Evolutionary conservation across 257 asterid species (phyloP).

Genomic region (Ilex aquifolium): DNA sequence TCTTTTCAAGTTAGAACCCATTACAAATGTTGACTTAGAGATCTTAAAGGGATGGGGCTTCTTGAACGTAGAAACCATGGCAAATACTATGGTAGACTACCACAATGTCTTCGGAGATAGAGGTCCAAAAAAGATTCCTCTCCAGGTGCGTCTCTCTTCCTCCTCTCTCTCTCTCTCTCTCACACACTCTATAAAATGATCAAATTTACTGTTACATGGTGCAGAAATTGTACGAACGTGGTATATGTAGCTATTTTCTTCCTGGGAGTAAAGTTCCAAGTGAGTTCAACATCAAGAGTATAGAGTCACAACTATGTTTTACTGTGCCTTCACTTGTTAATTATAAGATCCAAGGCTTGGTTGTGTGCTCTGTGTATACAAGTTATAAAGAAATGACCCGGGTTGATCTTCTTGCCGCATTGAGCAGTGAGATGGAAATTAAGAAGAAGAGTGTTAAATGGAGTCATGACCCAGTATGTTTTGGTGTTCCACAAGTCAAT

Average conservation of each 20-base stretch:
- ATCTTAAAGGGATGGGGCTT: constrained; percentile 1
- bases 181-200: too few relatives aligned
- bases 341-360: too few relatives aligned
- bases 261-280: neutral
- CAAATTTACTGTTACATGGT: too few relatives aligned
- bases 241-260: neutral
- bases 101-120: neutral
- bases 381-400: too few relatives aligned
- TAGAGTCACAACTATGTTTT: neutral
- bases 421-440: too few relatives aligned
- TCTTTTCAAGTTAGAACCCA: constrained; percentile 9
- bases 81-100: constrained; percentile 1
- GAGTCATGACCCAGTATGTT: too few relatives aligned
- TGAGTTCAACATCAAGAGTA: neutral
- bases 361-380: too few relatives aligned
- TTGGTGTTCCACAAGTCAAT: too few relatives aligned
- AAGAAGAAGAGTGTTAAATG: too few relatives aligned
- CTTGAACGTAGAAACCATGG: neutral
- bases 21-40: constrained; percentile 2
- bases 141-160: constrained; percentile 2
- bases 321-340: too few relatives aligned
- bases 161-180: too few relatives aligned
- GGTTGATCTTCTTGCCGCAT: too few relatives aligned
- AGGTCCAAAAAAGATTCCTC: constrained; percentile 5
- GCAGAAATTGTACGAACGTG: neutral